These are phyloP conservation scores for Teunomyces stri DNA, from an alignment of 805 yeast species.

Conservation along the genomic window DNA sequence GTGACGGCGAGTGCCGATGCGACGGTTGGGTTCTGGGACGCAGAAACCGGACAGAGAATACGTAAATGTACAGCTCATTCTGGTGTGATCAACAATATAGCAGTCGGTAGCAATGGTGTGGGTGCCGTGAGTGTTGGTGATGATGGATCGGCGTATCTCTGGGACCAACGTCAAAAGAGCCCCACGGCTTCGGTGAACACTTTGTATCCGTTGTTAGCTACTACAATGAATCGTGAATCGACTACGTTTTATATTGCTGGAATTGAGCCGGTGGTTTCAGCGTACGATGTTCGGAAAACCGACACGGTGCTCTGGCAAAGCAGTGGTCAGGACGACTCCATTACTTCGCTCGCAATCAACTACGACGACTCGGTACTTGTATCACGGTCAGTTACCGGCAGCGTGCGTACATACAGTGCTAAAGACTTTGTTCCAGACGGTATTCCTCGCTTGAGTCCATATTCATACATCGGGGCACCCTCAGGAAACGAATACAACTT, in stretches of 20 bases:
- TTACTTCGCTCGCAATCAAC: conserved; percentile 54
- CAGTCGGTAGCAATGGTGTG: conserved; percentile 24
- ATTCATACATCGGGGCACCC: conserved; percentile 56
- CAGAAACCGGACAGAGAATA: conserved; percentile 50
- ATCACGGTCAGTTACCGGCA: conserved; percentile 56
- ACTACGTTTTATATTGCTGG: conserved; percentile 57
- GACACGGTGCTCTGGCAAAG: conserved; percentile 45
- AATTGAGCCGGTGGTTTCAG: conserved; percentile 60
- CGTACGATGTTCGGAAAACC: conserved; percentile 54
- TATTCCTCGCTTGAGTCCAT: conserved; percentile 41
- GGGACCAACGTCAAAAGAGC: conserved; percentile 64
- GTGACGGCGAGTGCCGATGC: conserved; percentile 61
- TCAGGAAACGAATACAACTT: conserved; percentile 51
- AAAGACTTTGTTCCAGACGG: conserved; percentile 40
- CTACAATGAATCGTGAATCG: conserved; percentile 36
- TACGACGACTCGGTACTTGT: conserved; percentile 46
- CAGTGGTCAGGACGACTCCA: conserved; percentile 45
- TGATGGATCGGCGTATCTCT: conserved; percentile 56
- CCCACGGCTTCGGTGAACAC: conserved; percentile 41
- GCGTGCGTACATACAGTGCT: conserved; percentile 57
- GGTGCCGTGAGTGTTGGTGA: conserved; percentile 56
- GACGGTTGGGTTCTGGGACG: conserved; percentile 63
- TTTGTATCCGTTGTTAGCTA: conserved; percentile 57
- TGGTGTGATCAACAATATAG: conserved; percentile 56
- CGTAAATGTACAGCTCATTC: conserved; percentile 55